Evolutionary conservation across 768 basidiomycete species (phyloP), one percentile per base, ranked within the genome.

Genomic region (Favolaschia claudopus): DNA sequence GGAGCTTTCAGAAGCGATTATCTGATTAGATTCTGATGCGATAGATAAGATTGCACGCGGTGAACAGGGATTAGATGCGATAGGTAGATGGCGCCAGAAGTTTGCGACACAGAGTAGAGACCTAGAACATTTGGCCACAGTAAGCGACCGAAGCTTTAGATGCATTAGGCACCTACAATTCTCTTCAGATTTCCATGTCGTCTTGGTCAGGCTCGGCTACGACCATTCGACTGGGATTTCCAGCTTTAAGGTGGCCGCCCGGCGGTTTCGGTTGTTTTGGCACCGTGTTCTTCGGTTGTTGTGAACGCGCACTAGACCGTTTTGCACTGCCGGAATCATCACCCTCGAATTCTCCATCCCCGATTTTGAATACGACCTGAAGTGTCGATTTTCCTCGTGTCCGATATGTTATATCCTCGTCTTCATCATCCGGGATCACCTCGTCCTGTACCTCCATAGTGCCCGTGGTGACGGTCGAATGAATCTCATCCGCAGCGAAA

Each of bases 371-470:
- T 34, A 83, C 72, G 24, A 91, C 72, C 45, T 78, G 80, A 32
- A 93, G 76, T 15, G 85, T 85, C 15, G 91, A 92, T 70, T 93
- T 94, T 57, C 82, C 80, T 46, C 92, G 82, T 20, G 85, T 87
- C 60, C 83, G 82, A 62, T 91, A 86, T 20, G 80, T 79, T 53
- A 84, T 76, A 56, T 86, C 88, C 57, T 93, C 88, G 46, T 89
- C 87, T 39, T 89, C 87, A 62, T 91, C 86, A 2, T 64, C 63
- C n/a, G 92, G 93, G 19, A 89, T 69, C 9, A 95, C 68, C 74
- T 95, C 95, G 63, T 96, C 95, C 60, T 85, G 81, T 17, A 93
- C 85, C 63, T 87, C 85, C 31, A 89, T 80, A 0, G 91, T 89
- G 5, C 88, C 88, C 0, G 92, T 94, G 8, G 77, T 78, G 14